Evolutionary conservation across 768 basidiomycete species (phyloP).

Genomic region (Pulveroboletus sp.): DNA sequence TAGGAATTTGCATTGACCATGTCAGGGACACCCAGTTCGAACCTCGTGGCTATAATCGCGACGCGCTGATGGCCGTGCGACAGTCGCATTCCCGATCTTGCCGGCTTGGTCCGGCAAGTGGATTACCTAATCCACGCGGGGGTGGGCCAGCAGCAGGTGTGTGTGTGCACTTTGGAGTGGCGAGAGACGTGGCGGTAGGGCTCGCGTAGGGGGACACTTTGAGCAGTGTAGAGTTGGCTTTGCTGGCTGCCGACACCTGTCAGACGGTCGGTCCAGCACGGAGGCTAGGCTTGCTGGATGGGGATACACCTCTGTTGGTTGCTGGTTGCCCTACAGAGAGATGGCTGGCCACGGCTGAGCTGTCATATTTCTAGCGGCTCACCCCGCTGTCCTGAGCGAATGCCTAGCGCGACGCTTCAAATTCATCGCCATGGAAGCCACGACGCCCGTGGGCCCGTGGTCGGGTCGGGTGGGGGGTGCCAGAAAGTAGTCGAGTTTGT

Average conservation of each 20-base stretch:
- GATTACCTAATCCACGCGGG: slow-evolving; percentile 3
- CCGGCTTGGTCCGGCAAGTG: slow-evolving; percentile 7
- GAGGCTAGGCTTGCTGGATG: background rate
- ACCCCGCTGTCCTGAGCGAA: slow-evolving; percentile 2
- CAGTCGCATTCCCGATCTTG: slow-evolving; percentile 15
- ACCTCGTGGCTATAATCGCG: slow-evolving; percentile 20
- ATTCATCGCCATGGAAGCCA: slow-evolving; percentile 21
- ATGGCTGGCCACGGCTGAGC: background rate
- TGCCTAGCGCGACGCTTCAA: slow-evolving; percentile 12
- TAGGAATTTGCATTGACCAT: slow-evolving; percentile 1
- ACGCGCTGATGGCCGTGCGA: slow-evolving; percentile 16
- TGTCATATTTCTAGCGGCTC: slow-evolving; percentile 6
- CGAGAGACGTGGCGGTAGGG: too few species aligned
- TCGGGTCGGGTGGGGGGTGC: background rate
- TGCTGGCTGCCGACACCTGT: background rate
- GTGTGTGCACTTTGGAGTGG: too few species aligned
- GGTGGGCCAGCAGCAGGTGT: too few species aligned
- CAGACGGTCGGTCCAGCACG: background rate
- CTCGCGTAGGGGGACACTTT: too few species aligned
- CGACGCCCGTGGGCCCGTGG: slow-evolving; percentile 17
- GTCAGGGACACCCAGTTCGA: slow-evolving; percentile 11
- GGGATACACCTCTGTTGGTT: background rate
- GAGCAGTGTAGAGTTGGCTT: too few species aligned
- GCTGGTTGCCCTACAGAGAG: background rate
- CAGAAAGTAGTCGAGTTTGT: slow-evolving; percentile 3